A percentile compares a stretch with the other conserved stretches of the same genome.
Conservation (phyloP, 176 grass and related monocot species). For the Oryza glaberrima region DNA sequence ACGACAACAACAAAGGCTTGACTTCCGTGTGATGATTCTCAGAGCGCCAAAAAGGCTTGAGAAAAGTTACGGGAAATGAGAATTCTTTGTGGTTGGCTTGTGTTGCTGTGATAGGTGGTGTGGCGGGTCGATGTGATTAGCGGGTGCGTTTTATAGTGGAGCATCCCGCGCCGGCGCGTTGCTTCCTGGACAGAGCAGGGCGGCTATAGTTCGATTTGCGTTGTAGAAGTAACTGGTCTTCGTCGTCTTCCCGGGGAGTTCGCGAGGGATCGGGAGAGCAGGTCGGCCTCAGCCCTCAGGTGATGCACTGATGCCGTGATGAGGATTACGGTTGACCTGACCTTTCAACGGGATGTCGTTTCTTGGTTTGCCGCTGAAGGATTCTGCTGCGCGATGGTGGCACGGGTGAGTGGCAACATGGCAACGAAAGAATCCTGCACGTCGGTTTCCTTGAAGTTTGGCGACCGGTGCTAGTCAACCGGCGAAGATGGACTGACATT, state of each 20-base stretch:
- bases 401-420: not conserved
- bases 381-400: not conserved
- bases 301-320: not conserved
- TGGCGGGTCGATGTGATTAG: too few species aligned
- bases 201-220: not conserved
- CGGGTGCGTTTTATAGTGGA: not conserved
- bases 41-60: not conserved
- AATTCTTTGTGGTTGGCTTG: not conserved
- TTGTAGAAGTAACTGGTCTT: not conserved
- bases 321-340: not conserved
- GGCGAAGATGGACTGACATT: constrained; percentile 13
- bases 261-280: not conserved
- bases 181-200: constrained; percentile 29
- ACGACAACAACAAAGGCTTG: not conserved
- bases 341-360: not conserved
- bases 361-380: not conserved
- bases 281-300: not conserved
- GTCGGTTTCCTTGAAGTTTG: not conserved
- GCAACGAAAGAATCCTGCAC: not conserved
- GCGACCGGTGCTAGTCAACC: constrained; percentile 16
- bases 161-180: not conserved
- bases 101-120: not conserved
- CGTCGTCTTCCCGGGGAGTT: constrained; percentile 16
- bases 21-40: not conserved
- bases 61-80: not conserved